Conservation (phyloP, 148 eudicot genomes). For the Beta vulgaris region DNA sequence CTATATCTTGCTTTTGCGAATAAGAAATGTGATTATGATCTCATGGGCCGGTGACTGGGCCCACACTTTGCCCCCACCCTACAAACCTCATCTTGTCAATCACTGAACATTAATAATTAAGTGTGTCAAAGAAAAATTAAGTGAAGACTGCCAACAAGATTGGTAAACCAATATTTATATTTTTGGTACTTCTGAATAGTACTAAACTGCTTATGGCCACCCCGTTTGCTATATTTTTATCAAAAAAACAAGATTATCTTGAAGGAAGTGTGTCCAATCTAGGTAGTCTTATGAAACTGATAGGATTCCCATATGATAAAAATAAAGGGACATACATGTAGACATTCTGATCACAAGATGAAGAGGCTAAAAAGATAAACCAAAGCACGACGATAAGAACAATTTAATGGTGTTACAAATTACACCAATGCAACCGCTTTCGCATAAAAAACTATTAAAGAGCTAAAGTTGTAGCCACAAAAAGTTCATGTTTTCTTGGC, state of each 20-base stretch:
- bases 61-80: conserved; percentile 21
- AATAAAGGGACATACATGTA: neutral
- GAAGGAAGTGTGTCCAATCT: conserved; percentile 4
- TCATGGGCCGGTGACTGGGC: conserved; percentile 43
- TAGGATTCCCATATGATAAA: conserved; percentile 9
- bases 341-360: conserved; percentile 19
- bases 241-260: conserved; percentile 15
- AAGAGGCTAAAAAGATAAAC: conserved; percentile 21
- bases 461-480: neutral
- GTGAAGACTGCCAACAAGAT: neutral
- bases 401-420: neutral
- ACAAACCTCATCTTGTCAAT: conserved; percentile 22
- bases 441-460: neutral
- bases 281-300: conserved; percentile 2
- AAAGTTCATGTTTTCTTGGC: conserved; percentile 2
- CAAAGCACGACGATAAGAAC: neutral
- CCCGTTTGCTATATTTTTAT: neutral
- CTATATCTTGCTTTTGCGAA: conserved; percentile 31
- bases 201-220: neutral
- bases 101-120: neutral
- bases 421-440: neutral
- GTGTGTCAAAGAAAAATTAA: too few species aligned
- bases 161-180: neutral
- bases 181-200: neutral
- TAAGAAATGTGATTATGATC: conserved; percentile 39